Base-by-base conservation (phyloP, 208 protist species). In the Leishmania braziliensis region DNA sequence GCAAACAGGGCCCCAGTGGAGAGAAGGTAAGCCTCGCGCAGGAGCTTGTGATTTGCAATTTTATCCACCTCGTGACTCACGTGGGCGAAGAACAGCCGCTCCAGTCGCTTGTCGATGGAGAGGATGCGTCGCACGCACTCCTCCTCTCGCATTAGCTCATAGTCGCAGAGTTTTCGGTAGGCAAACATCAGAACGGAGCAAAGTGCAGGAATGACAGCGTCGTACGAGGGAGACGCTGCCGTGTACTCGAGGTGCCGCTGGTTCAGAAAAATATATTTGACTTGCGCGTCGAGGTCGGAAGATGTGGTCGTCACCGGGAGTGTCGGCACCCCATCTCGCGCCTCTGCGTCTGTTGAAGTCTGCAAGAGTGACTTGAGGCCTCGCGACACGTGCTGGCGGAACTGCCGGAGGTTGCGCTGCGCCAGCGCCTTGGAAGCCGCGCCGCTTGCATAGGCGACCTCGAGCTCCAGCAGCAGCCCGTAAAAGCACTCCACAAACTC, bases 101-200 rank as follows among this genome's bases (percentile, higher is more conserved):
- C 81, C 5, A 96, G 63, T 36, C 84, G 83, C 79, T 88, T 90
- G 83, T 96, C 93, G 86, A 95, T 91, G n/a, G 88, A 90, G 14
- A 96, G 81, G 51, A 94, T 81, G 70, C 89, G 86, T 70, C 84
- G 87, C 54, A 89, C 81, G 26, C 66, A 80, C 33, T 87, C 86
- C 20, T 86, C 84, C 70, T 85, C 78, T 9, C 39, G 56, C 76
- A 91, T 79, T 53, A 90, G 43, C 58, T 95, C 90, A 76, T 94
- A 93, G 80, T 96, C 91, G 65, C 90, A 90, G 39, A 96, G 78
- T 20, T 88, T 84, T 39, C 89, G 88, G 77, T 95, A 96, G n/a
- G 85, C 83, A 50, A 91, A 85, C 53, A 86, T 90, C 9, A 96
- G 84, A 14, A 90, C 79, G 0, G 85, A 80, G 79, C 88, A 95